These are phyloP conservation scores for Neurospora sp. DNA, from an alignment of 495 filamentous ascomycete species.

Conservation along the genomic window DNA sequence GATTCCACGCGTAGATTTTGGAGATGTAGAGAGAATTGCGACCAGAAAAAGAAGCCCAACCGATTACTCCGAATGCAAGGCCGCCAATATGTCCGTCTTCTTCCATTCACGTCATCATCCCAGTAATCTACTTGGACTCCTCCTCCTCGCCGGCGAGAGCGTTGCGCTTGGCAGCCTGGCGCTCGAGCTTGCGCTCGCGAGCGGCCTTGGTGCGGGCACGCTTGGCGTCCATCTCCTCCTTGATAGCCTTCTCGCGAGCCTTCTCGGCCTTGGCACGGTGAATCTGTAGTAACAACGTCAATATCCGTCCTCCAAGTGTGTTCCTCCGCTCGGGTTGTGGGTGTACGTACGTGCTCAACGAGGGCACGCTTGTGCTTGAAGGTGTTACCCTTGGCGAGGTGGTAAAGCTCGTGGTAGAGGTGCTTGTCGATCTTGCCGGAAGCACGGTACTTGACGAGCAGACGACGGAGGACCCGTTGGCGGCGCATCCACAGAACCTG, in stretches of 20 bases:
- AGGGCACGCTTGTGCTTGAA: constrained; percentile 99
- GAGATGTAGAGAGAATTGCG: constrained; percentile 32
- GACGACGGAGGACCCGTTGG: constrained; percentile 95
- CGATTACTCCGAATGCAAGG: constrained; percentile 47
- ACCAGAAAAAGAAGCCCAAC: constrained; percentile 42
- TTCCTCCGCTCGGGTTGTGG: neutral
- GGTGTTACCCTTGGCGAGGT: constrained; percentile 99
- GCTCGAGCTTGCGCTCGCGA: constrained; percentile 89
- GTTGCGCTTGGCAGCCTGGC: constrained; percentile 79
- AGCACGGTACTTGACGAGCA: constrained; percentile 98
- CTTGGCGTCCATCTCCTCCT: constrained; percentile 99
- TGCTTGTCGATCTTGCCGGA: constrained; percentile 99
- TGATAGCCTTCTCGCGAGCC: constrained; percentile 80
- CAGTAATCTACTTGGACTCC: constrained; percentile 39
- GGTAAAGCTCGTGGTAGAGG: constrained; percentile 99
- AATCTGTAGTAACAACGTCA: constrained; percentile 51
- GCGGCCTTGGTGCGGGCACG: constrained; percentile 99
- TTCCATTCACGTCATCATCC: constrained; percentile 24
- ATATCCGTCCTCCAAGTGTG: neutral
- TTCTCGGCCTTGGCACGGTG: constrained; percentile 99
- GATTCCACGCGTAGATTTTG: constrained; percentile 20
- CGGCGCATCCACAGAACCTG: constrained; percentile 99
- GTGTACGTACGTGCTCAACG: constrained; percentile 89
- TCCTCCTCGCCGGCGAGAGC: constrained; percentile 66
- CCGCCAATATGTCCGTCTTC: constrained; percentile 33